phyloP scores from a whole-genome alignment of 2,329 filamentous ascomycete species.

The Zopfia rhizophila region DNA sequence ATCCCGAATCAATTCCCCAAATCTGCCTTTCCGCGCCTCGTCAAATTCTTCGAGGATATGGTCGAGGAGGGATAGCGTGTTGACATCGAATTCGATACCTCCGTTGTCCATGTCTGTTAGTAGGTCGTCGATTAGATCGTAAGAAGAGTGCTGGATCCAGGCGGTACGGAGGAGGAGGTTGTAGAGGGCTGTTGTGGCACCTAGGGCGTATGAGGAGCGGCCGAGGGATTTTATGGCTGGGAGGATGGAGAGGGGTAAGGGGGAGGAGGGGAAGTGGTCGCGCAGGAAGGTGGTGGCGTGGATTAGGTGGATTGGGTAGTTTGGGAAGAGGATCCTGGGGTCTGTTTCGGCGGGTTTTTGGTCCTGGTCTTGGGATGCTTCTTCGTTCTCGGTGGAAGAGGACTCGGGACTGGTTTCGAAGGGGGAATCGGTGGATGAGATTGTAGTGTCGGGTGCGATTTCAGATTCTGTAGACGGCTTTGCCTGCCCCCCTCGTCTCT shows the following conservation, averaged over 20 bases:
- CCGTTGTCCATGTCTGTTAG: slow-evolving; percentile 73
- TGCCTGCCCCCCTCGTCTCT: slow-evolving; percentile 1
- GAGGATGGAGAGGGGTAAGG: slow-evolving; percentile 69
- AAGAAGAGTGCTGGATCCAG: slow-evolving; percentile 71
- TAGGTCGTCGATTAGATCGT: slow-evolving; percentile 64
- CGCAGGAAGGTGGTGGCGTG: slow-evolving; percentile 68
- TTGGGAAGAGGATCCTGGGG: slow-evolving; percentile 69
- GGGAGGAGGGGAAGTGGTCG: slow-evolving; percentile 68
- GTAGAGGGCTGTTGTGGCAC: slow-evolving; percentile 76
- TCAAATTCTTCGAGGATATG: slow-evolving; percentile 42
- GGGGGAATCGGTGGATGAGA: no score
- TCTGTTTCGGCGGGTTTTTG: slow-evolving; percentile 31
- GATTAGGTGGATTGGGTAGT: slow-evolving; percentile 72
- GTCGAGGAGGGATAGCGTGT: slow-evolving; percentile 56
- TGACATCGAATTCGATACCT: slow-evolving; percentile 67
- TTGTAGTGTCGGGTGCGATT: neutral
- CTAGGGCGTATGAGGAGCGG: slow-evolving; percentile 75
- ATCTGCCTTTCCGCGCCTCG: slow-evolving; percentile 31
- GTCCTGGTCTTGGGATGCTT: neutral
- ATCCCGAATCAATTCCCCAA: slow-evolving; percentile 38
- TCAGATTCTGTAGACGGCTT: neutral
- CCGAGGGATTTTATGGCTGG: slow-evolving; percentile 75
- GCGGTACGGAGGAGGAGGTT: slow-evolving; percentile 71
- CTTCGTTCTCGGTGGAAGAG: neutral
- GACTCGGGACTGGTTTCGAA: neutral